These are phyloP conservation scores for Desmodesmus armatus DNA, from an alignment of 139 green algal genomes.

Conservation along the genomic window DNA sequence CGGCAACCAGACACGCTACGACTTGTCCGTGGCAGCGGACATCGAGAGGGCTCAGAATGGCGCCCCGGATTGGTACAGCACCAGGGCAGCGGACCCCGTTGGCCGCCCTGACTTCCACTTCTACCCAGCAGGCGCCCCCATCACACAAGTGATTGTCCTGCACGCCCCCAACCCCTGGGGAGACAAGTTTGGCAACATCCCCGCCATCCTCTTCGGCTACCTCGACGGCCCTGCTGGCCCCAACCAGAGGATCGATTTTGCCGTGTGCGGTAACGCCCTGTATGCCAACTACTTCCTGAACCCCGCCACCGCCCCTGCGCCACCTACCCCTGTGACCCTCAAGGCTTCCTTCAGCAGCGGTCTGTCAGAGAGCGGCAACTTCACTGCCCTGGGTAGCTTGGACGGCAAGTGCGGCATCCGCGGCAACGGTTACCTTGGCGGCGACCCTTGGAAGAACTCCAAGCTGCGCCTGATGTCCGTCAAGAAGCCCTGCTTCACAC, in stretches of 20 bases:
- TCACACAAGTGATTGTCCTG: conserved; percentile 27
- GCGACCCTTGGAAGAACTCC: conserved; percentile 8
- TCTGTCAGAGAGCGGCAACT: neutral
- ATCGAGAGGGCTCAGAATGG: neutral
- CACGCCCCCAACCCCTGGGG: conserved; percentile 17
- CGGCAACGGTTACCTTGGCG: conserved; percentile 14
- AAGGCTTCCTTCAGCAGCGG: conserved; percentile 4
- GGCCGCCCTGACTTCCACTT: neutral
- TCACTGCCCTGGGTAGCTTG: conserved; percentile 24
- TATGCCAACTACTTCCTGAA: conserved; percentile 13
- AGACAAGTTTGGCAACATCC: neutral
- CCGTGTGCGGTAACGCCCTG: conserved; percentile 18
- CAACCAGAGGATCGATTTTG: neutral
- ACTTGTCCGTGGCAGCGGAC: neutral
- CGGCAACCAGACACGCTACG: conserved; percentile 9
- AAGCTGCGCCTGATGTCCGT: conserved; percentile 17
- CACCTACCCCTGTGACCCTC: conserved; percentile 6
- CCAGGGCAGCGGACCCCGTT: neutral
- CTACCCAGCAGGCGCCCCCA: neutral
- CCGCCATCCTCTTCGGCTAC: conserved; percentile 34
- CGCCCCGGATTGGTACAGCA: neutral
- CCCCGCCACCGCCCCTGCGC: neutral
- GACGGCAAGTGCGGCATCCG: conserved; percentile 3
- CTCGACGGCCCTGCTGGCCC: too few relatives aligned
- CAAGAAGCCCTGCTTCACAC: conserved; percentile 21